Conservation (phyloP, 75 land plant genomes). For the Adiantum capillusveneris region DNA sequence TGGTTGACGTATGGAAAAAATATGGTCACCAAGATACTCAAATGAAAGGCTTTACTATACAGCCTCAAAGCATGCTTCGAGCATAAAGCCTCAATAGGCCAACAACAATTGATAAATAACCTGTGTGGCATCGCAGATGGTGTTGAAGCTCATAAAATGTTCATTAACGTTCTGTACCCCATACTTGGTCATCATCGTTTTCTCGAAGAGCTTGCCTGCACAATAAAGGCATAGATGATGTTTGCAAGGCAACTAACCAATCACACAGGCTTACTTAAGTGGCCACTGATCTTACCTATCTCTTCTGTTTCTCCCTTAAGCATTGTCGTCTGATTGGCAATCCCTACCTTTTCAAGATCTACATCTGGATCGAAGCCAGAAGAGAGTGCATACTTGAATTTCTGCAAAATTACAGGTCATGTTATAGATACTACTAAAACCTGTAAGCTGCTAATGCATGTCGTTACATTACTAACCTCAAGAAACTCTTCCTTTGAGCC, state of each 20-base stretch:
- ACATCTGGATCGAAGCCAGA: conserved; percentile 76
- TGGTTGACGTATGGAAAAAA: too few relatives aligned
- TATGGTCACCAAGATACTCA: too few relatives aligned
- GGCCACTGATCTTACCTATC: conserved; percentile 47
- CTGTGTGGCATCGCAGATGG: conserved; percentile 98
- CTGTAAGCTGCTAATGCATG: too few relatives aligned
- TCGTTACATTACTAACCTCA: conserved; percentile 30
- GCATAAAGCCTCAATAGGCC: too few relatives aligned
- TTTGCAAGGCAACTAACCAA: too few relatives aligned
- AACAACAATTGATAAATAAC: too few relatives aligned
- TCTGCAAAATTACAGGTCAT: too few relatives aligned
- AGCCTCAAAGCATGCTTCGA: too few relatives aligned
- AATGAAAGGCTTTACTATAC: too few relatives aligned
- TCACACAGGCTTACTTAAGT: background rate
- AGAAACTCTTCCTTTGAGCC: conserved; percentile 83
- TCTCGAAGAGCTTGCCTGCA: conserved; percentile 82
- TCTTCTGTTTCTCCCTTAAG: conserved; percentile 97
- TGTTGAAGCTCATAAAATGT: conserved; percentile 90
- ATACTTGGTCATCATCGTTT: conserved; percentile 80
- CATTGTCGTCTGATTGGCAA: conserved; percentile 98
- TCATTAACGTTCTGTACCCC: conserved; percentile 76
- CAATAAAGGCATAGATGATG: too few relatives aligned
- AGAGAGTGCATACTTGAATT: conserved; percentile 82
- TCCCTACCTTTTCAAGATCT: conserved; percentile 73
- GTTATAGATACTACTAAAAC: background rate